Evolutionary conservation across 1,284 basidiomycete species (phyloP), one percentile per base, ranked within the genome.

Genomic region (Athelia sp.): DNA sequence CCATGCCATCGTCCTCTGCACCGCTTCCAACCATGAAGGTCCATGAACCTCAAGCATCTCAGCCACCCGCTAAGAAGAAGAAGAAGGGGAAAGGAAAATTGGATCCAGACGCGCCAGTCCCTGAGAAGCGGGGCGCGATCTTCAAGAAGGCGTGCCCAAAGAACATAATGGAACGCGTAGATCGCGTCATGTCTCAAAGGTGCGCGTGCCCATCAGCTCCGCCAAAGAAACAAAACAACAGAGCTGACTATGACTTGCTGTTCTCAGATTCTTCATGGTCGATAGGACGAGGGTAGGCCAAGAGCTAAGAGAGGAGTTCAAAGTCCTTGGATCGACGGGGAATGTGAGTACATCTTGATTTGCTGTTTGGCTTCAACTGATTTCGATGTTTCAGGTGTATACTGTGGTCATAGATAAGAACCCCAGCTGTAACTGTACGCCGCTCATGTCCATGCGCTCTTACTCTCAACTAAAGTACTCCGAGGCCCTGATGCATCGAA

Each of bases 321-420:
- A 74, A 36, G 82, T 90, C 11, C 67, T 87, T 9, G 87, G 87
- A 1, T 84, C 82, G 2, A 88, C 84, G 0, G 84, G 84, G n/a
- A 87, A 87, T 63, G 84, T 83, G 32, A 35, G 72, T 65, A 17
- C 43, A 44, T 10, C 38, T 55, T 24, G 31, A 8, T 26, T 18
- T n/a, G 42, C 23, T 38, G 4, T 24, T 3, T n/a, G 43, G n/a
- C 49, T 21, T 45, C 13, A 40, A n/a, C n/a, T 15, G 26, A 46
- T 15, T 31, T 21, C n/a, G 21, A 51, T n/a, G n/a, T n/a, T 48
- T 14, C 52, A 85, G 82, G 80, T 87, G 1, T 88, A 90, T 58
- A 82, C 76, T 1, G 82, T 88, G 3, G 67, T 68, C 1, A 80
- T 89, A 43, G 75, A 76, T 52, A 74, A 75, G 34, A 54, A 66